Base-by-base conservation (phyloP, 106 monocot species). In the Alisma plantagoaquatica region DNA sequence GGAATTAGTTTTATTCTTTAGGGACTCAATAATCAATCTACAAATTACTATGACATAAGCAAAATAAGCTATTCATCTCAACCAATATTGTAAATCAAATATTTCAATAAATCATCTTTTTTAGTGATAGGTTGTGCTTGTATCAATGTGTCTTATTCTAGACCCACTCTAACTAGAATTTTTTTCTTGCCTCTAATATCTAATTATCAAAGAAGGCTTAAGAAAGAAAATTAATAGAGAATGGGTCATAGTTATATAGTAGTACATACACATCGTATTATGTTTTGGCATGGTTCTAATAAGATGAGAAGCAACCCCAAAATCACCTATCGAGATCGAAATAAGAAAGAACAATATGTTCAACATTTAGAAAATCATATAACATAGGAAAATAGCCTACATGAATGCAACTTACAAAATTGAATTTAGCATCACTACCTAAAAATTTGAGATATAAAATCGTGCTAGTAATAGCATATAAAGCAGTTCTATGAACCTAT, bases 271-370 rank as follows among this genome's bases (percentile, higher is more conserved):
- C 85, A 98, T 89, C 64, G 96, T 90, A 60, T 98, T 98, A 41
- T 89, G 96, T 59, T 98, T 98, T 60, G 96, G 90, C 96, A 98
- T 98, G 12, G 96, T 98, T 70, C 96, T 78, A 1, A 89, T 98
- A 54, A 98, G 85, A 56, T 98, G 89, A 27, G 96, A 89, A 76
- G 96, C 96, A 59, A 98, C 90, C 63, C 96, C 96, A 79, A 98
- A 98, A 74, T 98, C 96, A 74, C 96, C 96, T 98, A 57, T 58
- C 46, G 25, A 57, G 70, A 73, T 19, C 5, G 64, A 45, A 28
- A 14, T 6, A 38, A 7, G 14, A 38, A 38, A 38, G 6, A 7
- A 38, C n/a, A n/a, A n/a, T n/a, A n/a, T n/a, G n/a, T n/a, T n/a
- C 35, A 38, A 14, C 9, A 38, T 38, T 38, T 14, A 7, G 14